phyloP scores from a whole-genome alignment of 2,329 filamentous ascomycete species.

The Apiospora malaysiana region DNA sequence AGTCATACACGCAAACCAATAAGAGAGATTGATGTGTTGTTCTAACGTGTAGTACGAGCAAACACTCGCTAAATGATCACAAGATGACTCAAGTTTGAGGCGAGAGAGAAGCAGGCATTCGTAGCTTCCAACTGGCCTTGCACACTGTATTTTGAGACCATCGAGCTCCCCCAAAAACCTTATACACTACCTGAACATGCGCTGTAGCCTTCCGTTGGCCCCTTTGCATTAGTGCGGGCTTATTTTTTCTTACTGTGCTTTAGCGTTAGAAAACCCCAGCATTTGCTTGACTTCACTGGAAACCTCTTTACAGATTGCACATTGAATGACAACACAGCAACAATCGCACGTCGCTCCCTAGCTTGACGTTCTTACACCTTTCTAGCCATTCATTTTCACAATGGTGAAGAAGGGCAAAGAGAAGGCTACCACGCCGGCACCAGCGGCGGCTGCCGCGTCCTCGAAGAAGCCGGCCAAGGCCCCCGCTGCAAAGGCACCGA shows the following conservation, averaged over 20 bases:
- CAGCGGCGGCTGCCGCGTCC: slow-evolving; percentile 33
- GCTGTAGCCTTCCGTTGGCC: background rate
- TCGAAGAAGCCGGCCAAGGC: slow-evolving; percentile 35
- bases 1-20: too few relatives aligned
- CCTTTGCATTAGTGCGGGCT: background rate
- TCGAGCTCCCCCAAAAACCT: too few relatives aligned
- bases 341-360: slow-evolving; percentile 19
- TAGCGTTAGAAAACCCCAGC: background rate
- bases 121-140: background rate
- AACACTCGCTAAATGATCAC: background rate
- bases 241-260: background rate
- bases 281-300: slow-evolving; percentile 7
- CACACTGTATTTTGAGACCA: background rate
- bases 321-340: background rate
- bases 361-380: background rate
- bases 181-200: background rate
- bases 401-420: slow-evolving; percentile 63
- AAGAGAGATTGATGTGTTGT: background rate
- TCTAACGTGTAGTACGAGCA: background rate
- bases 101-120: background rate
- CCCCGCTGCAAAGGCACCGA: slow-evolving; percentile 41
- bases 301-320: slow-evolving; percentile 13
- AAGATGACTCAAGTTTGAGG: background rate
- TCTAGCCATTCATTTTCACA: slow-evolving; percentile 26
- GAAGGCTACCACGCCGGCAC: slow-evolving; percentile 49